A percentile compares a stretch with the other conserved stretches of the same genome.
These are phyloP conservation scores for Talaromyces thailandensis DNA, from an alignment of 495 filamentous ascomycete species.

Conservation along the genomic window DNA sequence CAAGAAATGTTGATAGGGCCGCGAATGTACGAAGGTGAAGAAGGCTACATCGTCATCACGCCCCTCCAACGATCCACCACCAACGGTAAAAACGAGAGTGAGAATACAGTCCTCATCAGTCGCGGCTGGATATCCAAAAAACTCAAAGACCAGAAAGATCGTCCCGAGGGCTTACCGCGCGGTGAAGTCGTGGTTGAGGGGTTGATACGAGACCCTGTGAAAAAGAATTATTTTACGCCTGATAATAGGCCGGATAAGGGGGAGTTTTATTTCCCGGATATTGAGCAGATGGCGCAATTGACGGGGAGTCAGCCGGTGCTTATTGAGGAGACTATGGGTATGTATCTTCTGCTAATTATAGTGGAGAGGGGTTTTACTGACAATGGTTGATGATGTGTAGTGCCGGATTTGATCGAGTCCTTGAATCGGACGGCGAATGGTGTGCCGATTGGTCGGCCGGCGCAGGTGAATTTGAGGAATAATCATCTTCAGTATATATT, in stretches of 20 bases:
- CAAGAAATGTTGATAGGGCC: slow-evolving; percentile 94
- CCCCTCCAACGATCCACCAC: slow-evolving; percentile 64
- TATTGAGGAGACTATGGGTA: slow-evolving; percentile 95
- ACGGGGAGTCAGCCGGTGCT: slow-evolving; percentile 82
- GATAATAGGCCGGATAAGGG: slow-evolving; percentile 71
- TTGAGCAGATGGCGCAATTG: slow-evolving; percentile 81
- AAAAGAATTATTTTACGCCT: slow-evolving; percentile 96
- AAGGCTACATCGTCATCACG: slow-evolving; percentile 85
- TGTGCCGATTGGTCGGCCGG: slow-evolving; percentile 83
- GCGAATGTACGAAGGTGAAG: slow-evolving; percentile 75
- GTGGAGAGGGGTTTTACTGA: slow-evolving; percentile 11
- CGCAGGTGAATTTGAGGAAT: slow-evolving; percentile 90
- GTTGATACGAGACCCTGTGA: slow-evolving; percentile 79
- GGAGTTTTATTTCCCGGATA: slow-evolving; percentile 93
- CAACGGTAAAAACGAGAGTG: slow-evolving; percentile 23
- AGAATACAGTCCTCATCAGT: slow-evolving; percentile 70
- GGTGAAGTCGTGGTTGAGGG: slow-evolving; percentile 73
- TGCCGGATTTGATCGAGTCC: slow-evolving; percentile 63
- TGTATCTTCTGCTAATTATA: slow-evolving; percentile 7
- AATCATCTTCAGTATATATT: slow-evolving; percentile 98
- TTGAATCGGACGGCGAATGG: slow-evolving; percentile 68
- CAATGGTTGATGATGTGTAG: slow-evolving; percentile 30
- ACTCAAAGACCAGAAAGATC: slow-evolving; percentile 49
- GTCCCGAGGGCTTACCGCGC: slow-evolving; percentile 48
- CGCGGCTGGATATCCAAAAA: slow-evolving; percentile 83